Percentiles rank a stretch among this genome's conserved stretches.
Evolutionary conservation across 805 yeast genomes (phyloP).

Genomic region (Kluyveromyces starmeri): DNA sequence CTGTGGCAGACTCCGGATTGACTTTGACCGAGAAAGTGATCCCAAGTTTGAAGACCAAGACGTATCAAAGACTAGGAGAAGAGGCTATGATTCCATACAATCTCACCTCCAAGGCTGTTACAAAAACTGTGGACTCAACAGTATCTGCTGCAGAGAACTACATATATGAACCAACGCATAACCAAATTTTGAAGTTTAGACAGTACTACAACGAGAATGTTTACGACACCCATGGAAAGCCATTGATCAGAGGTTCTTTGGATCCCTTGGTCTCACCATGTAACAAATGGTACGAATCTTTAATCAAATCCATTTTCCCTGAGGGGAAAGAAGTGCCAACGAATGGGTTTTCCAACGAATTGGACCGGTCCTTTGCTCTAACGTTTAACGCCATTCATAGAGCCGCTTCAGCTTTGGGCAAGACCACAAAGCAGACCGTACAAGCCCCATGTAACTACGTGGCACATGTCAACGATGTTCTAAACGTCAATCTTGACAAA

Average conservation of each 20-base stretch:
- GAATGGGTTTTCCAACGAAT: slow-evolving; percentile 45
- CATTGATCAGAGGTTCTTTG: slow-evolving; percentile 49
- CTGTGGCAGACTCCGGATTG: slow-evolving; percentile 47
- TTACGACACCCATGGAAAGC: slow-evolving; percentile 53
- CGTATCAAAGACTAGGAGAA: slow-evolving; percentile 40
- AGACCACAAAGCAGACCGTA: slow-evolving; percentile 20
- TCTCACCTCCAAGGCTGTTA: slow-evolving; percentile 34
- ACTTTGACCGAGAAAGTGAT: slow-evolving; percentile 44
- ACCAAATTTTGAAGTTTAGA: slow-evolving; percentile 40
- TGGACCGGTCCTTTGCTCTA: slow-evolving; percentile 42
- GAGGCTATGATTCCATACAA: slow-evolving; percentile 45
- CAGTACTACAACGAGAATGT: slow-evolving; percentile 41
- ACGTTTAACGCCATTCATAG: slow-evolving; percentile 33
- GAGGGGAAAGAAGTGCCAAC: slow-evolving; percentile 34
- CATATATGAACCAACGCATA: slow-evolving; percentile 40
- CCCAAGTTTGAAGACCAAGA: slow-evolving; percentile 52
- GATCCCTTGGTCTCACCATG: slow-evolving; percentile 58
- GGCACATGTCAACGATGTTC: slow-evolving; percentile 32
- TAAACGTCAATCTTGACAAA: slow-evolving; percentile 32
- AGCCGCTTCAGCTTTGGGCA: slow-evolving; percentile 29
- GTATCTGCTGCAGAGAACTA: slow-evolving; percentile 27
- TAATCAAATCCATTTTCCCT: slow-evolving; percentile 40
- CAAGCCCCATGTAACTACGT: slow-evolving; percentile 31
- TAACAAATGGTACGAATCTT: slow-evolving; percentile 43
- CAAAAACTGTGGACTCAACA: slow-evolving; percentile 29